phyloP scores from a whole-genome alignment of 108 stramenopile species.

The Conticribra weissflogii region DNA sequence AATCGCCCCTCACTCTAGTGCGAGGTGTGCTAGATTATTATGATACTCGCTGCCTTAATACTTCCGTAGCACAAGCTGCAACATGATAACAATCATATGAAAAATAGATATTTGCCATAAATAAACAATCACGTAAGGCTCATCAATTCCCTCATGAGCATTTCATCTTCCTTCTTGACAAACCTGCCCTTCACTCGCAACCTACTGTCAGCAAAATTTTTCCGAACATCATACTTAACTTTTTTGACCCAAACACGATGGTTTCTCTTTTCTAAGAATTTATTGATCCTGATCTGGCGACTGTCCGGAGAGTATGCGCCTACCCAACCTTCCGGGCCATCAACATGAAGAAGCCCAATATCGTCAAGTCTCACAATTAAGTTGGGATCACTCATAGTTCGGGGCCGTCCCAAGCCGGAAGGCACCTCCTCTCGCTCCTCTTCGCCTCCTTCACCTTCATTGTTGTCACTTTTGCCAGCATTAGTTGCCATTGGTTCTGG shows the following conservation, averaged over 20 bases:
- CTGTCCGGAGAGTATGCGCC: conserved; percentile 97
- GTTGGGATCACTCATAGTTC: conserved; percentile 87
- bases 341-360: conserved; percentile 72
- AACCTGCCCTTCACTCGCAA: conserved; percentile 97
- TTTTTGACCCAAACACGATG: conserved; percentile 97
- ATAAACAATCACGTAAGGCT: conserved; percentile 77
- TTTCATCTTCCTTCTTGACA: conserved; percentile 99
- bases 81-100: too few relatives aligned
- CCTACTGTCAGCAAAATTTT: conserved; percentile 97
- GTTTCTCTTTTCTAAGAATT: conserved; percentile 93
- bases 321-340: conserved; percentile 89
- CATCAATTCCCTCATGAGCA: conserved; percentile 93
- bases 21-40: too few relatives aligned
- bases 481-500: conserved; percentile 6
- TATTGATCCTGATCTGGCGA: conserved; percentile 83
- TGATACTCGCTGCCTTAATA: too few relatives aligned
- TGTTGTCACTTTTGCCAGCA: conserved; percentile 12
- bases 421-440: conserved; percentile 51
- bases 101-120: not conserved
- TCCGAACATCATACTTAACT: conserved; percentile 98
- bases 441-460: conserved; percentile 43
- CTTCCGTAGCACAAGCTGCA: too few relatives aligned
- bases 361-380: conserved; percentile 58
- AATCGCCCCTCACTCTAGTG: too few relatives aligned
- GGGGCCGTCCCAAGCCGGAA: conserved; percentile 79